Evolutionary conservation across 2,329 filamentous ascomycete species (phyloP).

Genomic region (Xylariaceae sp.): DNA sequence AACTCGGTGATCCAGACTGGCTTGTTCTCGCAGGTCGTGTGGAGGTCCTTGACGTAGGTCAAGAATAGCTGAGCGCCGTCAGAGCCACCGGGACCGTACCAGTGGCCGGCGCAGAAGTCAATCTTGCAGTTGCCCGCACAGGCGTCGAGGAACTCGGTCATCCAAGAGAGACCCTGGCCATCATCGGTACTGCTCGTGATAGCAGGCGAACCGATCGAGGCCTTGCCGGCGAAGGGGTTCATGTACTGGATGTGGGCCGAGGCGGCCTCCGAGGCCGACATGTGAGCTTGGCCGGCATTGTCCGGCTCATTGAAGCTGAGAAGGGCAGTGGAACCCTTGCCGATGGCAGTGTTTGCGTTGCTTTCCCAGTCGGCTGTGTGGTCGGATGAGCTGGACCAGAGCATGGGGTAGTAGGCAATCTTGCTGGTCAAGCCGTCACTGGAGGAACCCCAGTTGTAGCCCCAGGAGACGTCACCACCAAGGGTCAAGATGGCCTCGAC

Average conservation of each 20-base stretch:
- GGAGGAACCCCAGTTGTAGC: slow-evolving; percentile 25
- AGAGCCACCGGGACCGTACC: slow-evolving; percentile 45
- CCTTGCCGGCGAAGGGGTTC: slow-evolving; percentile 46
- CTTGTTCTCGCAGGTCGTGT: slow-evolving; percentile 38
- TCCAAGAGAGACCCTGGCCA: slow-evolving; percentile 49
- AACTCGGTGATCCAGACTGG: slow-evolving; percentile 61
- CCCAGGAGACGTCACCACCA: slow-evolving; percentile 21
- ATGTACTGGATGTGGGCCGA: slow-evolving; percentile 44
- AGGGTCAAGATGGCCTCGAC: slow-evolving; percentile 16
- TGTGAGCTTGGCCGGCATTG: slow-evolving; percentile 49
- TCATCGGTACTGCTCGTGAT: slow-evolving; percentile 50
- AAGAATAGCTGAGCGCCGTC: slow-evolving; percentile 44
- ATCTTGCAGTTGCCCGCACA: slow-evolving; percentile 45
- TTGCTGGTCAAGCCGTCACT: slow-evolving; percentile 27
- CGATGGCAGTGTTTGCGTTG: slow-evolving; percentile 44
- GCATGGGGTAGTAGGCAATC: slow-evolving; percentile 58
- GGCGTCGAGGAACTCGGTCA: slow-evolving; percentile 42
- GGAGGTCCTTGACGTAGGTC: slow-evolving; percentile 40
- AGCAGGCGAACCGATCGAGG: slow-evolving; percentile 49
- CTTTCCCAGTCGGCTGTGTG: slow-evolving; percentile 42
- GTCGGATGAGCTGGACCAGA: slow-evolving; percentile 45
- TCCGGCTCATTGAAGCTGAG: slow-evolving; percentile 70
- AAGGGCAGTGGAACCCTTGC: slow-evolving; percentile 46
- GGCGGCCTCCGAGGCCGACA: slow-evolving; percentile 46
- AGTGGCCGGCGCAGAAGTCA: slow-evolving; percentile 57